These are phyloP conservation scores for Coelastrella sp. DNA, from an alignment of 139 green algal genomes.

Conservation along the genomic window DNA sequence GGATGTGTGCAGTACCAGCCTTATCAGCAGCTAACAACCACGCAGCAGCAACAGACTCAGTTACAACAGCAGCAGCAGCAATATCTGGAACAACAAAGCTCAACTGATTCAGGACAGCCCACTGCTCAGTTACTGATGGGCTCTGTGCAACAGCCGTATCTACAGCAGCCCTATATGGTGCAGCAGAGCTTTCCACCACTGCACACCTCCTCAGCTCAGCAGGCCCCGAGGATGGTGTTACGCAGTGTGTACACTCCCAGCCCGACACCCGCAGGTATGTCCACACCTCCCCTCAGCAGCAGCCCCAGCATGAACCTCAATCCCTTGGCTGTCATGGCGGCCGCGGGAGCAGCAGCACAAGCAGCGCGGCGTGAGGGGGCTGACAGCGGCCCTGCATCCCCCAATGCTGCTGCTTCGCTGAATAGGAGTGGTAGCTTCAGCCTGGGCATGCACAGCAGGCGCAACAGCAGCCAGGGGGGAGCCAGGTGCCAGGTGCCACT, in stretches of 20 bases:
- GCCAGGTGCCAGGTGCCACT: neutral
- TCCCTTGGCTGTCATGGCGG: conserved; percentile 27
- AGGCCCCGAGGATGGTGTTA: neutral
- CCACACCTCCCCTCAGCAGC: conserved; percentile 3
- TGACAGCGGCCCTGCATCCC: conserved; percentile 18
- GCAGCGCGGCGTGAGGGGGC: conserved; percentile 22
- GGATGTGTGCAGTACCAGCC: conserved; percentile 3
- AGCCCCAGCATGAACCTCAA: conserved; percentile 29
- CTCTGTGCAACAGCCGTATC: neutral
- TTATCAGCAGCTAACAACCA: neutral
- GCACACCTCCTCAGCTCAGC: neutral
- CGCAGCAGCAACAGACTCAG: conserved; percentile 1
- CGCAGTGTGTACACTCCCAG: conserved; percentile 2
- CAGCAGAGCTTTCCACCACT: neutral
- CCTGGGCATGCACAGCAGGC: neutral
- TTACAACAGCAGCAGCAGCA: neutral
- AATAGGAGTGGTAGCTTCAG: neutral
- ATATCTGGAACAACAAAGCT: too few relatives aligned
- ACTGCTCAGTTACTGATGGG: too few relatives aligned
- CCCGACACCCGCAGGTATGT: neutral
- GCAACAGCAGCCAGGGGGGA: conserved; percentile 30
- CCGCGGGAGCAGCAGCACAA: conserved; percentile 11
- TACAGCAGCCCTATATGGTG: neutral
- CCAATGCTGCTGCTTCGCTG: neutral
- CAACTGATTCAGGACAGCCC: too few relatives aligned